phyloP scores from a whole-genome alignment of 129 eudicot genomes.

The Centella asiatica region DNA sequence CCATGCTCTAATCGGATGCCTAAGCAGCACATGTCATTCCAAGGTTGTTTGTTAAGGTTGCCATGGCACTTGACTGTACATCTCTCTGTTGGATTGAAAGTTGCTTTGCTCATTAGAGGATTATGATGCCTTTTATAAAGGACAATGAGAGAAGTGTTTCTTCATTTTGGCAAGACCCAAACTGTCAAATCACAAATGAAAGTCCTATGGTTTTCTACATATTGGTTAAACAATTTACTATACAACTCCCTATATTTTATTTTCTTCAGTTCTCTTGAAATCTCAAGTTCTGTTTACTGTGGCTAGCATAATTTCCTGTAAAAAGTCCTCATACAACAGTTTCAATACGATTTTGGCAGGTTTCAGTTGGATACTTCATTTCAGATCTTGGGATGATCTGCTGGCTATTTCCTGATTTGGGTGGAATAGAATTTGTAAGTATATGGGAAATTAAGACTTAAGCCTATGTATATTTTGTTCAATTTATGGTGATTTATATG shows the following conservation, averaged over 20 bases:
- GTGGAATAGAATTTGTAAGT: slow-evolving; percentile 97
- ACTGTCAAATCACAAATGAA: neutral
- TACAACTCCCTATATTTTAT: neutral
- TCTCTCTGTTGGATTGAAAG: too few relatives aligned
- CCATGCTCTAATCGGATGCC: too few relatives aligned
- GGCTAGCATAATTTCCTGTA: neutral
- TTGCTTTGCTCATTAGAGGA: too few relatives aligned
- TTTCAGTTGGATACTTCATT: slow-evolving; percentile 89
- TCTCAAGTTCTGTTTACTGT: neutral
- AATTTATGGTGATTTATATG: neutral
- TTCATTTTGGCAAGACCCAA: neutral
- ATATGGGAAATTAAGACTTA: slow-evolving; percentile 5
- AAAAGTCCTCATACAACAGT: neutral
- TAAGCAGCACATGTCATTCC: too few relatives aligned
- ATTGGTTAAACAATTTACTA: neutral
- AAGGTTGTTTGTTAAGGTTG: too few relatives aligned
- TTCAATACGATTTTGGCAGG: slow-evolving; percentile 45
- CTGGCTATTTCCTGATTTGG: slow-evolving; percentile 92
- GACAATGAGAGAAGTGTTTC: neutral
- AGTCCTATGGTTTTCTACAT: too few relatives aligned
- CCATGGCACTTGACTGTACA: too few relatives aligned
- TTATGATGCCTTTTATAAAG: too few relatives aligned
- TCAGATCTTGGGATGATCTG: slow-evolving; percentile 84
- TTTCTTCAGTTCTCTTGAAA: neutral
- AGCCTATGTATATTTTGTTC: slow-evolving; percentile 1